A percentile compares a stretch with the other conserved stretches of the same genome.
Conservation (phyloP, 768 basidiomycete species). For the Hydnomerulius pinastri region DNA sequence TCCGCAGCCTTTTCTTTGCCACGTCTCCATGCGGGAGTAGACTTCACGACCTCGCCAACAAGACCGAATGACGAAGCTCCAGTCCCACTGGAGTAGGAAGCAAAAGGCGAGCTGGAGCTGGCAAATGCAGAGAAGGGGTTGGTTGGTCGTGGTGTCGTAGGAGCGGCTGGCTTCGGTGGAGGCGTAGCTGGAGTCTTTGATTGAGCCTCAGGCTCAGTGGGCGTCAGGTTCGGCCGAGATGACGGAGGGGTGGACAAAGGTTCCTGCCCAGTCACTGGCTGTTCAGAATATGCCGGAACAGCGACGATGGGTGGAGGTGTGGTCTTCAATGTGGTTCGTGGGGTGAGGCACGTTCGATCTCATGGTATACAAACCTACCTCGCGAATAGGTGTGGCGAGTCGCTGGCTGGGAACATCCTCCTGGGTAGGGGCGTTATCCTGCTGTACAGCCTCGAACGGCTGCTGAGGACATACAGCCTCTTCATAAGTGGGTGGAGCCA, state of each 20-base stretch:
- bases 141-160: conserved; percentile 7
- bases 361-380: conserved; percentile 14
- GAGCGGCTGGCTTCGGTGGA: conserved; percentile 7
- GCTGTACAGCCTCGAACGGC: conserved; percentile 10
- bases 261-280: conserved; percentile 12
- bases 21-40: conserved; percentile 29
- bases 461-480: conserved; percentile 12
- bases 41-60: conserved; percentile 13
- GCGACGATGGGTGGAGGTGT: conserved; percentile 1
- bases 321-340: conserved; percentile 10
- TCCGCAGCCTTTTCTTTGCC: conserved; percentile 8
- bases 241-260: conserved; percentile 14
- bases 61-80: conserved; percentile 25
- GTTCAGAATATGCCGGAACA: conserved; percentile 2
- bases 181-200: conserved; percentile 15
- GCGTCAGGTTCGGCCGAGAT: background rate
- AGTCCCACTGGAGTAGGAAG: conserved; percentile 27
- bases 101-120: conserved; percentile 36
- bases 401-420: conserved; percentile 2
- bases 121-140: conserved; percentile 44
- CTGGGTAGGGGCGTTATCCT: conserved; percentile 8
- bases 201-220: conserved; percentile 12
- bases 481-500: conserved; percentile 33
- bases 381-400: conserved; percentile 5
- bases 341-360: conserved; percentile 7